Conservation (phyloP, 2,329 filamentous ascomycete species). For the Trichoderma koningiopsis region DNA sequence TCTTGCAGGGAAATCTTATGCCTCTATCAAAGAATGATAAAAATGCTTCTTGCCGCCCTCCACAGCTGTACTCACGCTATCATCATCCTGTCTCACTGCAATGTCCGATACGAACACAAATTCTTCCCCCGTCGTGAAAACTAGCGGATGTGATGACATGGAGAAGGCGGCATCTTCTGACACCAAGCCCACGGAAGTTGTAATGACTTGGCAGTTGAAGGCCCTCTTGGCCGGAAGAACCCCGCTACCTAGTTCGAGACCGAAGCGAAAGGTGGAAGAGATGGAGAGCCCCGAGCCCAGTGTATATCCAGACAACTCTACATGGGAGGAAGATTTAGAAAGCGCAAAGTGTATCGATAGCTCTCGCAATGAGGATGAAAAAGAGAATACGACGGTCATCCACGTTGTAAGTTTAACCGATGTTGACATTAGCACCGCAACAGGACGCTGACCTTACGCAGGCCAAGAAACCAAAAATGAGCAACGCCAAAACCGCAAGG, state of each 20-base stretch:
- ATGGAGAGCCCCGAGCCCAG: neutral
- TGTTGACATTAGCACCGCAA: neutral
- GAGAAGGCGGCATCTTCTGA: neutral
- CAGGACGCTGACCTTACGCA: neutral
- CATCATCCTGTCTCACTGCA: neutral
- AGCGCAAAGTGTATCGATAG: neutral
- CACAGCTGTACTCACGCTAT: neutral
- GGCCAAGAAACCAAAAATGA: neutral
- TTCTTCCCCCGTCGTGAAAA: neutral
- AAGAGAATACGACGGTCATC: neutral
- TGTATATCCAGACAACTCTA: neutral
- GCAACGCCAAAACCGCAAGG: neutral
- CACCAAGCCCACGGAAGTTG: fast-evolving
- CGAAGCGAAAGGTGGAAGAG: neutral
- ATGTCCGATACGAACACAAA: neutral
- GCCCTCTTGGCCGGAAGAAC: neutral
- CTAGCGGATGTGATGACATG: neutral
- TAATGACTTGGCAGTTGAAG: neutral
- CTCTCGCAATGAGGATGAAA: neutral
- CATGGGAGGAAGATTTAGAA: neutral
- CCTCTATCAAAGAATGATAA: neutral
- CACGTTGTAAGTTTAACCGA: neutral
- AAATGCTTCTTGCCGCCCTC: neutral
- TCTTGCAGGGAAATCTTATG: neutral
- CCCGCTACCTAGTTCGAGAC: neutral